Evolutionary conservation across 768 basidiomycete genomes (phyloP).

Genomic region (Lactarius indigo): DNA sequence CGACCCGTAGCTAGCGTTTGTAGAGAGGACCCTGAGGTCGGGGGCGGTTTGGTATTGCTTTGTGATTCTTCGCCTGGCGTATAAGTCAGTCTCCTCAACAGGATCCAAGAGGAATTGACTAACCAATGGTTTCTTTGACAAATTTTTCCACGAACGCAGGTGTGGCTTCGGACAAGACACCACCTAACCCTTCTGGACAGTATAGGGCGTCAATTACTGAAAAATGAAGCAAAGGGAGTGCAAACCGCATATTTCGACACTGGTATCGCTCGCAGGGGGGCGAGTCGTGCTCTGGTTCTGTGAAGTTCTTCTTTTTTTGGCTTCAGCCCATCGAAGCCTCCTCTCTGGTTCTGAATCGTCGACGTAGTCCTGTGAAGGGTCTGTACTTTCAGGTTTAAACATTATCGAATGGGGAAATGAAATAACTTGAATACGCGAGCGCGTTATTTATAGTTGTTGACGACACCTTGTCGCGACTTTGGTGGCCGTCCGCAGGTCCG

Average conservation of each 20-base stretch:
- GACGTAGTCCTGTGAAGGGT: constrained; percentile 33
- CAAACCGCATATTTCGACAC: not conserved
- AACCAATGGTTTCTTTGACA: constrained; percentile 25
- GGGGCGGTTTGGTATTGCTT: not conserved
- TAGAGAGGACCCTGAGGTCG: not conserved
- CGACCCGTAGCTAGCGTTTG: not conserved
- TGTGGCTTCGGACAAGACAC: not conserved
- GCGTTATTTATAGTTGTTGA: constrained; percentile 28
- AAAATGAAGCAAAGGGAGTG: not conserved
- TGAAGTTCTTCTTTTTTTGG: constrained; percentile 29
- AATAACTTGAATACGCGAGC: constrained; percentile 3
- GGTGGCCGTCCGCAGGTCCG: not conserved
- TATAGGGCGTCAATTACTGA: not conserved
- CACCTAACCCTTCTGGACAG: not conserved
- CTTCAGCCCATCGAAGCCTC: constrained; percentile 27
- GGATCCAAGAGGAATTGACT: constrained; percentile 2
- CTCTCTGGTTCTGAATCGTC: constrained; percentile 75
- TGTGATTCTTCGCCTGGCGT: not conserved
- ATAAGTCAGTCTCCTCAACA: not conserved
- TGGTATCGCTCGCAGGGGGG: not conserved
- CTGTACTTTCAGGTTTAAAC: not conserved
- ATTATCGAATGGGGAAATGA: not conserved
- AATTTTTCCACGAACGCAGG: not conserved
- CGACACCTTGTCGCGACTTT: not conserved
- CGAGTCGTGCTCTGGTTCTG: not conserved